Base-by-base conservation (phyloP, 1,284 basidiomycete species). In the Austropuccinia psidii region DNA sequence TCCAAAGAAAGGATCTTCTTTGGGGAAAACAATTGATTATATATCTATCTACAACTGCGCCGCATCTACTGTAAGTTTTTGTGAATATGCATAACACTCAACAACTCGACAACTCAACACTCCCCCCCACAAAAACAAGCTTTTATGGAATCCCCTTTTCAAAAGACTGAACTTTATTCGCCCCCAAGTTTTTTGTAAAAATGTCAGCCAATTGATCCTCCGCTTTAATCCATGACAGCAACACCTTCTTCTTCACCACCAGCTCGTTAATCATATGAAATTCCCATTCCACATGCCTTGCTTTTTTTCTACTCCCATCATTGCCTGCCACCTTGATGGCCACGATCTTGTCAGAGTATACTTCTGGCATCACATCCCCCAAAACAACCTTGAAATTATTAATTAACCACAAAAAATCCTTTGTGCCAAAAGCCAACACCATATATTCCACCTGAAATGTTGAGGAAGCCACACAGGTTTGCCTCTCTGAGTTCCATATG, bases 391-490 rank as follows among this genome's bases (percentile, higher is more conserved):
- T 4, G 7, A 41, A 13, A 2, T 39, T 13, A 39, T n/a, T 37
- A 9, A 2, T n/a, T 4, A 60, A 39, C 57, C 57, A 60, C 24
- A 35, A 24, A 11, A 21, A 24, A 27, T 60, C 57, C n/a, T 60
- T 60, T 5, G 57, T 24, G 11, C 33, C 57, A 24, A 60, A 60
- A 4, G 57, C 37, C 8, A 60, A 41, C 4, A 39, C 57, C 57
- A 65, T 65, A 13, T 65, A 65, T 35, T 50, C 45, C 7, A 29
- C 43, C 17, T 65, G 62, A 50, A 41, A 65, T 1, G 47, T 65
- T 17, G 45, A 65, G 15, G 17, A 9, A 11, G 62, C 62, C 19
- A 65, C n/a, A n/a, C 62, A 65, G 5, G 45, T 31, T 13, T 65
- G 62, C 2, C 62, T 7, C 21, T 49, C 50, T 9, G 62, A 64